Evolutionary conservation across 345 rosid genomes (phyloP).

Genomic region (Eucalyptus sp.): DNA sequence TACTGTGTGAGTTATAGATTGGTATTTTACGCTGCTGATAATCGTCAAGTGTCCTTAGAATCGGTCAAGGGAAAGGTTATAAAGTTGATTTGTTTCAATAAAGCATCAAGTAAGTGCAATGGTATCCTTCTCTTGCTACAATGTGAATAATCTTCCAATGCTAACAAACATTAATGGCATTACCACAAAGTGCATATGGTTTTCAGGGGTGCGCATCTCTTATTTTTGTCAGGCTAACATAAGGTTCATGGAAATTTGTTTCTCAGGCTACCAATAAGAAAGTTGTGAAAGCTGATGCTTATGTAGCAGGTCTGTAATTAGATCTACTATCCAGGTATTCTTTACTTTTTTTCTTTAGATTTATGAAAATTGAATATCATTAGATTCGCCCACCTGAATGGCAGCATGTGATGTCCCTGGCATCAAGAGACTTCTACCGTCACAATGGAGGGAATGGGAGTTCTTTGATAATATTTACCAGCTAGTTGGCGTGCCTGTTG

Average conservation of each 20-base stretch:
- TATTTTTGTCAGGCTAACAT: not conserved
- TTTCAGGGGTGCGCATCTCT: not conserved
- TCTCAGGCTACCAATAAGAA: conserved; percentile 80
- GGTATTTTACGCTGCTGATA: not conserved
- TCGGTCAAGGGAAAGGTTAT: not conserved
- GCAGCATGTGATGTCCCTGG: conserved; percentile 97
- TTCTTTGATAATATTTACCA: conserved; percentile 74
- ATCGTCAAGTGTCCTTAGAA: not conserved
- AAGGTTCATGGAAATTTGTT: not conserved
- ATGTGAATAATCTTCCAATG: not conserved
- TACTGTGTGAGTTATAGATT: not conserved
- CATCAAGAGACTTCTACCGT: conserved; percentile 84
- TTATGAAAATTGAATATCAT: not conserved
- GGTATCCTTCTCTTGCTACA: not conserved
- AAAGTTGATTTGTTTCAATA: not conserved
- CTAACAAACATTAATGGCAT: not conserved
- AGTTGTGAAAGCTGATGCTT: conserved; percentile 85
- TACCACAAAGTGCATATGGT: not conserved
- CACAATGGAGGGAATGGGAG: conserved; percentile 62
- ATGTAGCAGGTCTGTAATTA: conserved; percentile 56
- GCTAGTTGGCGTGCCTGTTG: conserved; percentile 90
- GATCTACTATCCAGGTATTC: not conserved
- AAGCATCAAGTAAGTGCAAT: not conserved
- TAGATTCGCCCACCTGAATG: not conserved
- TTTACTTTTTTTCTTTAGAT: not conserved